Base-by-base conservation (phyloP, 805 yeast genomes). In the Yarrowia bubula region DNA sequence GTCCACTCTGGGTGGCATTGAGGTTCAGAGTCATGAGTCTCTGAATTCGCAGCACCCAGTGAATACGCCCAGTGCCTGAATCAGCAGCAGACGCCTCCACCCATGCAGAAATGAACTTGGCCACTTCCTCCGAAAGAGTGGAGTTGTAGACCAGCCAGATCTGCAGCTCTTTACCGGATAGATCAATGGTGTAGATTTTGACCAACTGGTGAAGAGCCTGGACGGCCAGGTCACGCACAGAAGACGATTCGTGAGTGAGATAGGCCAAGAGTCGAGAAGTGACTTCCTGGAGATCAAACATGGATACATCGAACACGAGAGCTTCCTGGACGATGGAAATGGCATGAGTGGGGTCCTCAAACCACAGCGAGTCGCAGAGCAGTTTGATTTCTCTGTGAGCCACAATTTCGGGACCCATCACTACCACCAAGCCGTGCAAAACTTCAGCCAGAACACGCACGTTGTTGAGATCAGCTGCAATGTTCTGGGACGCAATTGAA, bases 71-170 rank as follows among this genome's bases (percentile, higher is more conserved):
- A 1, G 51, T 44, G n/a, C 51, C 64, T 1, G 64, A 58, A 13
- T 58, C 64, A 7, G 51, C 50, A 11, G 50, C 76, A 1, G 82
- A 80, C 28, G 83, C 79, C 15, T 83, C 84, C 50, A 89, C 73
- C 93, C 95, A 89, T 15, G 83, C 80, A 14, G 71, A 73, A 11
- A 89, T 78, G 55, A 88, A 76, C 3, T 75, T 73, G 33, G 77
- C 72, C 17, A 88, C 72, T 8, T 79, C 80, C 1, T 68, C 69
- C 2, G 74, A 67, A 3, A 86, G 84, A 13, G 75, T 73, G 11
- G 72, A 76, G 75, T 80, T 85, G 68, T 77, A 81, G 39, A 79
- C 83, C 8, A 84, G 77, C 95, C 95, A 90, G 7, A 87, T 75
- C 32, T 83, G 76, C 7, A 86, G 72, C 1, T 79, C 80, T 13